Conservation (phyloP, 352 stramenopile genomes). For the Halophytophthora polymorphica region DNA sequence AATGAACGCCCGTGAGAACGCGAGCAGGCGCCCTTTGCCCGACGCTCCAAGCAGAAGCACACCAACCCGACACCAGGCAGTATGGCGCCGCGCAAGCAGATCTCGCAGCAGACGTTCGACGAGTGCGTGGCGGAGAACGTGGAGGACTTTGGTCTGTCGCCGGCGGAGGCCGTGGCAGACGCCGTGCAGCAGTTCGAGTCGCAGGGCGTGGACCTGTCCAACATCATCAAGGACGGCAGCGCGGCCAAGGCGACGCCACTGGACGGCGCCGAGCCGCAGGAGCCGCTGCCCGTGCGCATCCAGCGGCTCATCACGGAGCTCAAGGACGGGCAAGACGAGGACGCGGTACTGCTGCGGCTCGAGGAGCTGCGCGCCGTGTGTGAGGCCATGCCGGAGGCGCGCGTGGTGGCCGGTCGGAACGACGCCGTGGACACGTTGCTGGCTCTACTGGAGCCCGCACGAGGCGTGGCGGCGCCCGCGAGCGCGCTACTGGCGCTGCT, state of each 20-base stretch:
- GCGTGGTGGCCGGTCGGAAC: conserved; percentile 59
- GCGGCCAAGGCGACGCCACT: neutral
- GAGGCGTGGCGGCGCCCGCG: conserved; percentile 11
- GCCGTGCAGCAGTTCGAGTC: conserved; percentile 84
- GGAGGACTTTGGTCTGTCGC: conserved; percentile 86
- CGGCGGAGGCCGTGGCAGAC: conserved; percentile 74
- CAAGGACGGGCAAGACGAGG: conserved; percentile 4
- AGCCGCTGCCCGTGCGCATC: conserved; percentile 25
- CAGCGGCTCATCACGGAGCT: conserved; percentile 34
- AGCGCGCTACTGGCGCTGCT: conserved; percentile 28
- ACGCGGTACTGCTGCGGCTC: conserved; percentile 17
- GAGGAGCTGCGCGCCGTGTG: conserved; percentile 31
- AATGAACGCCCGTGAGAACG: too few species aligned
- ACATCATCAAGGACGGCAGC: conserved; percentile 70
- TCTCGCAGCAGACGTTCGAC: conserved; percentile 90
- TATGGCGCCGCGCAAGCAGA: conserved; percentile 42
- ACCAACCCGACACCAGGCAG: neutral
- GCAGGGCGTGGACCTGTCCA: conserved; percentile 84
- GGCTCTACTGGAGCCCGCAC: conserved; percentile 24
- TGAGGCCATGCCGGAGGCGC: conserved; percentile 46
- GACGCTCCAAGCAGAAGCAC: neutral
- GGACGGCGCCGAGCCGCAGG: neutral
- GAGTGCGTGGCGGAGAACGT: conserved; percentile 89
- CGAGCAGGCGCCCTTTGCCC: too few species aligned
- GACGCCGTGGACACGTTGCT: conserved; percentile 49